Conservation (phyloP, 2,329 filamentous ascomycete genomes). For the Leptographium lundbergii region DNA sequence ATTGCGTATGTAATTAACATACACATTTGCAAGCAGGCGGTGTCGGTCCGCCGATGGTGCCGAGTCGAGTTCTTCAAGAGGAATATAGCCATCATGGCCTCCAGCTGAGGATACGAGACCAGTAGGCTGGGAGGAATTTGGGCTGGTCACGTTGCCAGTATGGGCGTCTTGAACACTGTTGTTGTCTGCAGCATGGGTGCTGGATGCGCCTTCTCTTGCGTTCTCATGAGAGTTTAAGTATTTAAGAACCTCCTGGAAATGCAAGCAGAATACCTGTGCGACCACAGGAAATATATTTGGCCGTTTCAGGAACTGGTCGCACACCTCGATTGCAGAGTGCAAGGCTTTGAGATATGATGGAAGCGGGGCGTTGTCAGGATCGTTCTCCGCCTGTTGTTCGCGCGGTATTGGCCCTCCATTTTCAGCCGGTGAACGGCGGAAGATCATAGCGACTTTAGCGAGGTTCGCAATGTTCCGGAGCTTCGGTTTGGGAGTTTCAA, state of each 20-base stretch:
- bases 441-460: background rate
- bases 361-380: background rate
- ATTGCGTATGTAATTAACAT: slow-evolving; percentile 30
- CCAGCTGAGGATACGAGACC: background rate
- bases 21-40: slow-evolving; percentile 36
- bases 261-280: slow-evolving; percentile 32
- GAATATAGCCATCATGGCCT: background rate
- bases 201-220: background rate
- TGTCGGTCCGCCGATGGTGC: slow-evolving; percentile 36
- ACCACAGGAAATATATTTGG: slow-evolving; percentile 23
- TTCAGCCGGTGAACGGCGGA: background rate
- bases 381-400: no score
- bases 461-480: no score
- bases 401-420: background rate
- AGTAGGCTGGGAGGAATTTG: background rate
- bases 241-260: slow-evolving; percentile 34
- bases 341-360: slow-evolving; percentile 12
- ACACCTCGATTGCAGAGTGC: slow-evolving; percentile 27
- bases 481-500: no score
- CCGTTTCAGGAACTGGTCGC: slow-evolving; percentile 24
- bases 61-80: slow-evolving; percentile 32
- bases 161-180: background rate
- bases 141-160: background rate
- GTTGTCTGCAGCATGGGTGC: slow-evolving; percentile 15
- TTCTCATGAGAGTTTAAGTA: slow-evolving; percentile 25